A percentile compares a stretch with the other conserved stretches of the same genome.
Conservation (phyloP, 441 rosid genomes). For the Euphorbia schlechtendalii region DNA sequence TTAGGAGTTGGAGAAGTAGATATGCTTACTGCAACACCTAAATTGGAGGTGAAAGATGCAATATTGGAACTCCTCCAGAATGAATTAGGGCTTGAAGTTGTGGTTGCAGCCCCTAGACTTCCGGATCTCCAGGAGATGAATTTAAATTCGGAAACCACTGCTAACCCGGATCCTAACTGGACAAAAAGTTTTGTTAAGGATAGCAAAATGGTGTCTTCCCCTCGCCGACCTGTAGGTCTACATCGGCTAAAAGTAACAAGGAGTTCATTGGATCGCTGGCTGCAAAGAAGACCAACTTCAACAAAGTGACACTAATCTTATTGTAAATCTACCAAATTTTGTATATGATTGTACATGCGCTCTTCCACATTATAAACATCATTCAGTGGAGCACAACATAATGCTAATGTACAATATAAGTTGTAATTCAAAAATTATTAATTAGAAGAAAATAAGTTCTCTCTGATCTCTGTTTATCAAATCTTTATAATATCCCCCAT, state of each 20-base stretch:
- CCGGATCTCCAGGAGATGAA: conserved; percentile 7
- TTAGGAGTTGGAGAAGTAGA: conserved; percentile 41
- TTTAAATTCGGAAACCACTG: conserved; percentile 8
- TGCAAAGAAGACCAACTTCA: conserved; percentile 36
- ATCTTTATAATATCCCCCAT: too few species aligned
- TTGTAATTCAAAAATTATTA: conserved; percentile 1
- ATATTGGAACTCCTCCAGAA: conserved; percentile 49
- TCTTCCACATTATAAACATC: background rate
- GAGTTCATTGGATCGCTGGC: conserved; percentile 58
- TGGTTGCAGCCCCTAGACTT: conserved; percentile 27
- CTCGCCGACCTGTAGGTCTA: conserved; percentile 57
- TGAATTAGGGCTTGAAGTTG: conserved; percentile 68
- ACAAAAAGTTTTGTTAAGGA: conserved; percentile 26
- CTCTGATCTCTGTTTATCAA: background rate
- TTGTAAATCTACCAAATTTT: conserved; percentile 23
- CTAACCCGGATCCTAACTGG: conserved; percentile 22
- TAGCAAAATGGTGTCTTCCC: conserved; percentile 30
- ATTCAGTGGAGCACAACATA: conserved; percentile 10
- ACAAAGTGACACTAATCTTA: conserved; percentile 22
- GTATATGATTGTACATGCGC: conserved; percentile 12
- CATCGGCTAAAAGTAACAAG: conserved; percentile 61
- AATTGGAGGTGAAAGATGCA: conserved; percentile 42
- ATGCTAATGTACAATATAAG: conserved; percentile 1
- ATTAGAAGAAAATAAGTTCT: background rate
- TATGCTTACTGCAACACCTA: conserved; percentile 23